Base-by-base conservation (phyloP, 371 early-diverging fungal genomes). In the Zychaea mexicana region DNA sequence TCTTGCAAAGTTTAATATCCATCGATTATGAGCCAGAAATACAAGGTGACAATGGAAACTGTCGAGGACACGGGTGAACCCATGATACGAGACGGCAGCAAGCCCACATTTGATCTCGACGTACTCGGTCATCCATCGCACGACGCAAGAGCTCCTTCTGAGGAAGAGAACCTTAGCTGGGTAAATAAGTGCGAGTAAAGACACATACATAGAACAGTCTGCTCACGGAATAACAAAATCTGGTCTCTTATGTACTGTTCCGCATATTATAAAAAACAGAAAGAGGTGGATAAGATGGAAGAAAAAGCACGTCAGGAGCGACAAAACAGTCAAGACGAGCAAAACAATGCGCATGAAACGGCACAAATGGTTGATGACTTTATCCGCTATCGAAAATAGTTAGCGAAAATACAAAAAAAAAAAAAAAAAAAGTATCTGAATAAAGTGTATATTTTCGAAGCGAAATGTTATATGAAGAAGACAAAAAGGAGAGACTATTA, bases 351-450 rank as follows among this genome's bases (percentile, higher is more conserved):
- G 4, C 28, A 33, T 28, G 32, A 64, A 28, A 64, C 64, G 2
- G 64, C 64, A 3, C 45, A 64, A 8, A 64, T 64, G 22, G 28
- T 64, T 39, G 47, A 57, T 13, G 64, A 64, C 17, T 52, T 47
- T 38, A 30, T 64, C 3, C 47, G 57, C 7, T 33, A 57, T 58
- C 59, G 38, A 17, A 21, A n/a, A 21, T 39, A 19, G 26, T 28
- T 38, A 39, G 30, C 15, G 15, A 52, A n/a, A 12, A 7, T 15
- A 17, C n/a, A 42, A 53, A 22, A 22, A 62, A 53, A 62, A 55
- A 24, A 19, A 56, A 28, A 28, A 17, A 38, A 54, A 46, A 38
- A 30, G 42, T 39, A n/a, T 55, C 38, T 10, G 52, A 55, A 24
- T 21, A n/a, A 12, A 7, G 17, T 15, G 26, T 32, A 17, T 56